phyloP scores from a whole-genome alignment of 768 basidiomycete genomes.

The Xanthoconium stramineum region DNA sequence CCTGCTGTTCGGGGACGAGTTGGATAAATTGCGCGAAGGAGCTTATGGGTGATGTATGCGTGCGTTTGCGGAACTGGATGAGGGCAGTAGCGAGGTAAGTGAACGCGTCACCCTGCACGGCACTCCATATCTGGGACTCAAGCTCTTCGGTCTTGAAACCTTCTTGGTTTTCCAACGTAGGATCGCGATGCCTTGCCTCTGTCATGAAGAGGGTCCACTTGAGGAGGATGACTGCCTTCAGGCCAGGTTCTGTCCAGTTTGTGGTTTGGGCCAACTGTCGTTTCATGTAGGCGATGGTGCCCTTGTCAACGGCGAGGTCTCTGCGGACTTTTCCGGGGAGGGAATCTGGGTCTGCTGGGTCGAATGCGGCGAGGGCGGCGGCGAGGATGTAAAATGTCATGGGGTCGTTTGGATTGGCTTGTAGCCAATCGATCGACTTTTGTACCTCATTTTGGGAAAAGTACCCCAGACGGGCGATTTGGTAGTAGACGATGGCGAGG shows the following conservation, averaged over 20 bases:
- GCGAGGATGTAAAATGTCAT: conserved; percentile 70
- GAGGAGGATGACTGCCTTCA: conserved; percentile 73
- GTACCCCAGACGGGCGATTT: conserved; percentile 61
- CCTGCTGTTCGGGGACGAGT: conserved; percentile 36
- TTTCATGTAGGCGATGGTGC: conserved; percentile 56
- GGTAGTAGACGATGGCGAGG: conserved; percentile 60
- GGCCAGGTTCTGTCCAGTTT: conserved; percentile 64
- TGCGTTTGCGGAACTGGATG: conserved; percentile 48
- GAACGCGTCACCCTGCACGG: conserved; percentile 82
- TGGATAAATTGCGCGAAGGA: conserved; percentile 40
- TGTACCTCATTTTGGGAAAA: conserved; percentile 60
- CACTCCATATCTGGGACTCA: conserved; percentile 77
- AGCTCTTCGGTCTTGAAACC: conserved; percentile 77
- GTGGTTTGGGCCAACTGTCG: conserved; percentile 49
- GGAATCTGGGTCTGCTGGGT: conserved; percentile 57
- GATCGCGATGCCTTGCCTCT: conserved; percentile 66
- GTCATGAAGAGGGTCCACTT: conserved; percentile 89
- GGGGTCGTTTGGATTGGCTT: conserved; percentile 59
- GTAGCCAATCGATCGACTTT: conserved; percentile 67
- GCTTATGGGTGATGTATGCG: conserved; percentile 30
- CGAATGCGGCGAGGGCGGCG: conserved; percentile 61
- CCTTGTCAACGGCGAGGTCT: conserved; percentile 43
- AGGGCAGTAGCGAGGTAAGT: conserved; percentile 63
- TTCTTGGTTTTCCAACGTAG: conserved; percentile 56
- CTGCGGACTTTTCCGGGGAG: conserved; percentile 44